phyloP scores from a whole-genome alignment of 352 stramenopile genomes.

The Elongisporangium anandrum region DNA sequence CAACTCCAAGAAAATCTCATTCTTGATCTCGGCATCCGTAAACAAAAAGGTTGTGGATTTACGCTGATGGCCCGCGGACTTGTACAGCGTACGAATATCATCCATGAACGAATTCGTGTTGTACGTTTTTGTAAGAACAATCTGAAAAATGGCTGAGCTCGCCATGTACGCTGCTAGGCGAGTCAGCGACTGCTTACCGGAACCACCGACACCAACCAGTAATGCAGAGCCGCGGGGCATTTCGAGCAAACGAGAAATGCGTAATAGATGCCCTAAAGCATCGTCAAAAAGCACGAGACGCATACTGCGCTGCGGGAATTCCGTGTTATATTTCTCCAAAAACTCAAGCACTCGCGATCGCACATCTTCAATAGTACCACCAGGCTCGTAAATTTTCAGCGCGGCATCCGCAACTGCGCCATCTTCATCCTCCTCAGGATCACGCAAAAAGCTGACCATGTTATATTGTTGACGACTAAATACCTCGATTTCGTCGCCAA shows the following conservation, averaged over 20 bases:
- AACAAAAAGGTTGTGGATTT: slow-evolving; percentile 98
- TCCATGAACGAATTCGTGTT: slow-evolving; percentile 97
- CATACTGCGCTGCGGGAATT: slow-evolving; percentile 95
- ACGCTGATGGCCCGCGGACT: slow-evolving; percentile 94
- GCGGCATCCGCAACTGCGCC: slow-evolving; percentile 92
- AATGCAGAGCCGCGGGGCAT: slow-evolving; percentile 95
- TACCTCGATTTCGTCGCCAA: slow-evolving; percentile 82
- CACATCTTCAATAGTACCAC: slow-evolving; percentile 91
- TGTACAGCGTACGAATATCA: slow-evolving; percentile 96
- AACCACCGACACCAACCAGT: slow-evolving; percentile 96
- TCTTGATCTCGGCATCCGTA: slow-evolving; percentile 99
- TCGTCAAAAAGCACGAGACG: slow-evolving; percentile 98
- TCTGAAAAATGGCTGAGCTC: slow-evolving; percentile 95
- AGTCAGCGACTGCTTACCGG: slow-evolving; percentile 97
- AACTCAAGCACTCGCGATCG: slow-evolving; percentile 92
- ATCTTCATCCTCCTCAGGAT: slow-evolving; percentile 96
- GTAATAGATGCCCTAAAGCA: slow-evolving; percentile 94
- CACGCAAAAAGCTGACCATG: slow-evolving; percentile 98
- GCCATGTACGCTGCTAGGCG: slow-evolving; percentile 96
- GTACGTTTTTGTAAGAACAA: slow-evolving; percentile 98
- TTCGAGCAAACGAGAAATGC: slow-evolving; percentile 95
- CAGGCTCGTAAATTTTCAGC: slow-evolving; percentile 97
- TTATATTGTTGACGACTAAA: slow-evolving; percentile 76
- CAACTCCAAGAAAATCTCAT: slow-evolving; percentile 98
- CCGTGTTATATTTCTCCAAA: slow-evolving; percentile 96